Evolutionary conservation across 1,284 basidiomycete genomes (phyloP), one percentile per base, ranked within the genome.

Genomic region (Pseudozyma tsukubaensis): DNA sequence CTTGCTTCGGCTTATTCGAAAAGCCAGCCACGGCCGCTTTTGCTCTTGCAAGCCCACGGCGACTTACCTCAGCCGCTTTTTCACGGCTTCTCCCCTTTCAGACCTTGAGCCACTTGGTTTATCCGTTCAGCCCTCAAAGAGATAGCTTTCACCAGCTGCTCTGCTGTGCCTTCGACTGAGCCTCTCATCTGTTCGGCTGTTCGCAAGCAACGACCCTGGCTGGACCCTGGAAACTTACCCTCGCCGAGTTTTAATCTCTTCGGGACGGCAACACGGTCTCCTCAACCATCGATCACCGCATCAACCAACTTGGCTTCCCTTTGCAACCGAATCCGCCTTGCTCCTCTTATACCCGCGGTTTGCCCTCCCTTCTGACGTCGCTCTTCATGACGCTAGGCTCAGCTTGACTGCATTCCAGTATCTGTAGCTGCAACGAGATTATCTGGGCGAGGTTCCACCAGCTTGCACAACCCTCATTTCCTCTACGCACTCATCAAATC

Each of bases 51-150:
- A 32, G 21, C 44, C n/a, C 43, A 16, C 43, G 43, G 43, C 43
- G 43, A 44, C 43, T 44, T 44, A 44, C n/a, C 43, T n/a, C 11
- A 44, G 43, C 43, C 43, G 21, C n/a, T 40, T 40, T 40, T 40
- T 7, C 39, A n/a, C 12, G n/a, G 39, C 13, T 13, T 13, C 39
- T 40, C 13, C 39, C 13, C 39, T 40, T 40, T 40, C 39, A 40
- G 39, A 13, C 24, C 24, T 29, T 29, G 3, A 29, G 24, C 6
- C 24, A 29, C 24, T 29, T 3, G 24, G 24, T 29, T 29, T 29
- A 29, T 29, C 24, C 24, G 24, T 29, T 6, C 24, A 29, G 24
- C 24, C 24, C 24, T 29, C 24, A 29, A 29, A 29, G 24, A 29
- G 6, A 6, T 29, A 29, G 24, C 24, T 6, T 29, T 29, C 24